Percentiles rank a stretch among this genome's conserved stretches.
These are phyloP conservation scores for Vitis amurensis DNA, from an alignment of 164 flowering plant species.

Conservation along the genomic window DNA sequence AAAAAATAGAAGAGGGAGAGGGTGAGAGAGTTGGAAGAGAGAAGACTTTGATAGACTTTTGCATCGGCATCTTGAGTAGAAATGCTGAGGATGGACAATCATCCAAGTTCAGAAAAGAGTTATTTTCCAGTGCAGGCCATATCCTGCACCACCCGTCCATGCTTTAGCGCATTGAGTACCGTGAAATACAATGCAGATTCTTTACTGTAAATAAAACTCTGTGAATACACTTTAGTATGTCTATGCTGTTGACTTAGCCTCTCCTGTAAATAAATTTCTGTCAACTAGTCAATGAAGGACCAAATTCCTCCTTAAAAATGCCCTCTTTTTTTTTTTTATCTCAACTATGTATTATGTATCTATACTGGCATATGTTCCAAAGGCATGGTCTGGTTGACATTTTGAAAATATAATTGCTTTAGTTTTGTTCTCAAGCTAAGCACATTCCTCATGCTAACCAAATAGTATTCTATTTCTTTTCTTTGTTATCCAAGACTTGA, in stretches of 20 bases:
- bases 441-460: too few species aligned
- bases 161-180: neutral
- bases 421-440: too few species aligned
- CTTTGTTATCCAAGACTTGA: too few species aligned
- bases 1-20: neutral
- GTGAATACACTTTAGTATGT: neutral
- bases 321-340: too few species aligned
- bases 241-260: neutral
- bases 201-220: constrained; percentile 3
- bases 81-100: neutral
- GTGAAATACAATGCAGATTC: neutral
- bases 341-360: too few species aligned
- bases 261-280: constrained; percentile 5
- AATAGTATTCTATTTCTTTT: too few species aligned
- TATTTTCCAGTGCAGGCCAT: neutral
- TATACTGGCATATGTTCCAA: too few species aligned
- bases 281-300: neutral
- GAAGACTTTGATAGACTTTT: neutral
- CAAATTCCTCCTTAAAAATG: constrained; percentile 7
- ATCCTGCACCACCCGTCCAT: neutral
- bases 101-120: neutral
- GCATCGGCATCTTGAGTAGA: constrained; percentile 4
- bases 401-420: too few species aligned
- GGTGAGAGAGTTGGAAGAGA: neutral
- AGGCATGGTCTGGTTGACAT: too few species aligned